A percentile compares a stretch with the other conserved stretches of the same genome.
These are phyloP conservation scores for Piper betle DNA, from an alignment of 164 flowering plant genomes.

Conservation along the genomic window DNA sequence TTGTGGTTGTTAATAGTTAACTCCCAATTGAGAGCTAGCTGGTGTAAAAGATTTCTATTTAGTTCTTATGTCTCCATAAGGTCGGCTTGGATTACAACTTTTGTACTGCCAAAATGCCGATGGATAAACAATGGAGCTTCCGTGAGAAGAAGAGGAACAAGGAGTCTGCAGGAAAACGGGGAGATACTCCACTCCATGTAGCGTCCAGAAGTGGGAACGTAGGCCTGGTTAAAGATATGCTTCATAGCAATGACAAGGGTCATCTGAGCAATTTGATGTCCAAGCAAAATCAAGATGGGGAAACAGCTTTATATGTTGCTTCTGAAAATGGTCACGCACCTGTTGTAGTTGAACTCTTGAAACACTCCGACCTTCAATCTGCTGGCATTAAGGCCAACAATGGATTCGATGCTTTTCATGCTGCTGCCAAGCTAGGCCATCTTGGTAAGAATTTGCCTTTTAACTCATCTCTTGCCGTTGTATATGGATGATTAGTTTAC, in stretches of 20 bases:
- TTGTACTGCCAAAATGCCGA: neutral
- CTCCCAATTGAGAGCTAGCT: no score
- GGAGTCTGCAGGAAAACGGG: slow-evolving; percentile 78
- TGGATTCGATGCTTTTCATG: slow-evolving; percentile 77
- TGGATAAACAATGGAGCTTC: slow-evolving; percentile 40
- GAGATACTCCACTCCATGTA: slow-evolving; percentile 64
- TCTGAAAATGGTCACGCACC: slow-evolving; percentile 70
- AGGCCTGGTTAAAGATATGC: slow-evolving; percentile 40
- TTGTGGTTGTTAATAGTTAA: no score
- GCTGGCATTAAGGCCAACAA: slow-evolving; percentile 67
- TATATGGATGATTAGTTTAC: neutral
- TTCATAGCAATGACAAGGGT: slow-evolving; percentile 24
- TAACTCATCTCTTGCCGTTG: neutral
- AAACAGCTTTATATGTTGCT: slow-evolving; percentile 65
- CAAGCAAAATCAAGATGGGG: slow-evolving; percentile 60
- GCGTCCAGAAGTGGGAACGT: slow-evolving; percentile 71
- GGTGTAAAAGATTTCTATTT: neutral
- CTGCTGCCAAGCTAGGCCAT: slow-evolving; percentile 89
- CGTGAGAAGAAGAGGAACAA: slow-evolving; percentile 48
- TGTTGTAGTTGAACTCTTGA: slow-evolving; percentile 57
- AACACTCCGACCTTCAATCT: slow-evolving; percentile 43
- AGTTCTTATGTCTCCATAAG: neutral
- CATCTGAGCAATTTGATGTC: slow-evolving; percentile 31
- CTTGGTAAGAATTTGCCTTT: slow-evolving; percentile 44
- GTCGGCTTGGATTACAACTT: neutral